Evolutionary conservation across 495 filamentous ascomycete genomes (phyloP), one percentile per base, ranked within the genome.

Genomic region (Aspergillus coremiiformis): DNA sequence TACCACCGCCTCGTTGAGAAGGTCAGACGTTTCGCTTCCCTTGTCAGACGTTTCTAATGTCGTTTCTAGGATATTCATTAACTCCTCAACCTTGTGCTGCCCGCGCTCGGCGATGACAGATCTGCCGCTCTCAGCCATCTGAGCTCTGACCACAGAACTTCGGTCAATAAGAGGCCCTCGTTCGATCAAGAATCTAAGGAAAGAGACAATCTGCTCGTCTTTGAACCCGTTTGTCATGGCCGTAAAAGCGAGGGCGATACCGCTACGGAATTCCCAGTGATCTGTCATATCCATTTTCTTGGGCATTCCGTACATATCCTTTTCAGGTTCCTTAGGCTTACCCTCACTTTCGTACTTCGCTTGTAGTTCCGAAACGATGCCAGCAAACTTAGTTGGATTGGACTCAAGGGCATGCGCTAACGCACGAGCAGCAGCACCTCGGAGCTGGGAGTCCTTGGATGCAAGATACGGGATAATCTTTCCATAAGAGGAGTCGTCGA

Each of bases 81-180:
- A 76, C 54, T 84, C 82, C 66, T 97, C 94, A 3, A 97, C 83
- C 45, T 90, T 81, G 12, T 78, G 68, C 56, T 85, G 83, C 10
- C 90, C 93, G 56, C 92, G 86, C 5, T 81, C 65, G 12, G 85
- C 81, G 55, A 97, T 87, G 54, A 95, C 80, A 2, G 80, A 73
- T 29, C 85, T 90, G 20, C 91, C 90, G 44, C 90, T 88, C 19
- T 96, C 89, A n/a, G 96, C 81, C 90, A 97, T 96, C 63, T 93
- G 84, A 49, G 83, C 74, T 29, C 93, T 78, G 1, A 98, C 93
- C 8, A 74, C 73, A 24, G 78, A 71, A 64, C 86, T 89, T 53
- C 78, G 77, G 67, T 98, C 93, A 5, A 86, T 82, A 15, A 97
- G 70, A 5, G 92, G 89, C 1, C 90, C 89, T 48, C 82, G 72